Base-by-base conservation (phyloP, 2,329 filamentous ascomycete genomes). In the Penicillium sp. region DNA sequence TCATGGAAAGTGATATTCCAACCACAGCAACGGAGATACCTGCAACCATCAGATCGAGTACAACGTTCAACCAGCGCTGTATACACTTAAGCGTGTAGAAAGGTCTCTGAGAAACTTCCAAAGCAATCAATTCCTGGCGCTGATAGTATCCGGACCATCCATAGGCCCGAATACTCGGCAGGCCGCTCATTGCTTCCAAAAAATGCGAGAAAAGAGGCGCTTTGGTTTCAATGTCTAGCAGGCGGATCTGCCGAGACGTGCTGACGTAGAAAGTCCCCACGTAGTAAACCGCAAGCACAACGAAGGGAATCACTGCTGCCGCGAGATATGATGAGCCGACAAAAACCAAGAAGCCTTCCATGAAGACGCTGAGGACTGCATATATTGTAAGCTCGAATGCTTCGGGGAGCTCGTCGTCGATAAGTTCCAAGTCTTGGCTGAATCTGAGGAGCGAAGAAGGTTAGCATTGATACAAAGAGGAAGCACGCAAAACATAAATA, bases 121-220 rank as follows among this genome's bases (percentile, higher is more conserved):
- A 71, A 28, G 76, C 61, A 12, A 66, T 53, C 1, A 76, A 70
- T 2, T 74, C 78, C 48, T 78, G 78, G 12, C 76, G 63, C 0
- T 74, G 69, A 35, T 80, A 75, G 1, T 74, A 68, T 4, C 69
- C 65, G 8, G 74, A 73, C 82, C 82, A 84, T 1, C 77, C 78
- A 55, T 83, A 84, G 0, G 83, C 79, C 8, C 83, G 80, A 38
- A 86, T 80, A 0, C 82, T 84, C 0, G 76, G 62, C 0, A 85
- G 63, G 0, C 83, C 83, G 8, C 75, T 71, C 0, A 84, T 64
- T 0, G 80, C 81, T 57, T 86, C 83, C 8, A 78, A 71, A 61
- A 84, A 84, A 37, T 84, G 79, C 0, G 82, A 80, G 63, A 81
- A 83, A 0, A 85, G 72, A 0, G 81, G 80, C 0, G 78, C 76